Evolutionary conservation across 179 eudicot species (phyloP).

Genomic region (Pouteria campechiana): DNA sequence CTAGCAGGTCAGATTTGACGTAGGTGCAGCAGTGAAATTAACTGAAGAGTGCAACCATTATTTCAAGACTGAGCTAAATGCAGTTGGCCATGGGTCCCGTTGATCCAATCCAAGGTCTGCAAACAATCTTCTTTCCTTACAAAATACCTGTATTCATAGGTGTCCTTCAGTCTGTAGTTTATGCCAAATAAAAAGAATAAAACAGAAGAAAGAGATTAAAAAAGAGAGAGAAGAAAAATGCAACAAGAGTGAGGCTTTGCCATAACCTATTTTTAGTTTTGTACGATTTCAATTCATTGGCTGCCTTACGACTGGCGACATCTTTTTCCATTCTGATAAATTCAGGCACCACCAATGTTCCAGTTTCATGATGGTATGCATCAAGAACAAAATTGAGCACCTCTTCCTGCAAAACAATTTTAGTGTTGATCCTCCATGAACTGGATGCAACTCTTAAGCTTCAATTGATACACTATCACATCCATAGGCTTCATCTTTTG

Average conservation of each 20-base stretch:
- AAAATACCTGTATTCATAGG: slow-evolving; percentile 59
- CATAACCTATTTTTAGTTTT: slow-evolving; percentile 57
- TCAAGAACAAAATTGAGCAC: slow-evolving; percentile 53
- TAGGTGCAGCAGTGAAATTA: too few species aligned
- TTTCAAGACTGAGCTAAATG: too few species aligned
- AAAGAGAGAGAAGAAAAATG: background rate
- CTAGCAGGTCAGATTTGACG: too few species aligned
- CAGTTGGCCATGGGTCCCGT: slow-evolving; percentile 16
- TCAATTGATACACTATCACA: too few species aligned
- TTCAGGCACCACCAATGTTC: slow-evolving; percentile 41
- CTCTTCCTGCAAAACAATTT: slow-evolving; percentile 55
- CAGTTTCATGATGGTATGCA: slow-evolving; percentile 43
- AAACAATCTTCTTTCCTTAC: slow-evolving; percentile 45
- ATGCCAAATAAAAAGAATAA: background rate
- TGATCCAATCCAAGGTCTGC: slow-evolving; percentile 60
- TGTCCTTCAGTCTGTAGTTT: too few species aligned
- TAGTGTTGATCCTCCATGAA: too few species aligned
- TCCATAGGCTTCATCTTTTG: too few species aligned
- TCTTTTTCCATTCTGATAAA: slow-evolving; percentile 63
- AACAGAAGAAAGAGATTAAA: background rate
- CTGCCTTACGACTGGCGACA: slow-evolving; percentile 29
- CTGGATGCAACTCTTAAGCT: too few species aligned
- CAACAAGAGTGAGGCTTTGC: slow-evolving; percentile 1
- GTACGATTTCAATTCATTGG: slow-evolving; percentile 43
- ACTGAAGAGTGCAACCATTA: too few species aligned